Evolutionary conservation across 176 grass and related monocot genomes (phyloP).

Genomic region (Oryza glaberrima): DNA sequence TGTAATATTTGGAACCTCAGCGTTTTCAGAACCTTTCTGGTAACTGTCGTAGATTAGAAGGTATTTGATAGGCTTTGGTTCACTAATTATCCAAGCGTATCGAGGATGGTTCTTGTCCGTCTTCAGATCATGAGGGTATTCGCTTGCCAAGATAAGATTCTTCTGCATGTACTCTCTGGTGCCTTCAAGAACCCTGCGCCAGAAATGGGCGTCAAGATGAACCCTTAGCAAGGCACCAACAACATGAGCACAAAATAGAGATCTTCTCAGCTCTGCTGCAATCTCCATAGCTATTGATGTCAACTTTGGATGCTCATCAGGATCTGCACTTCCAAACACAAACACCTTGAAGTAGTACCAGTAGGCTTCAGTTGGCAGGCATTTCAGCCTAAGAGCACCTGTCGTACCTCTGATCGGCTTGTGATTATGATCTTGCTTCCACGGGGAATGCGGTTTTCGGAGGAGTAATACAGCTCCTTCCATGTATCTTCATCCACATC

Average conservation of each 20-base stretch:
- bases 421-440: constrained; percentile 37
- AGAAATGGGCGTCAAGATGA: neutral
- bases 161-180: too few relatives aligned
- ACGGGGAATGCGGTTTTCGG: neutral
- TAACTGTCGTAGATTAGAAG: too few relatives aligned
- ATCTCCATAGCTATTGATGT: constrained; percentile 27
- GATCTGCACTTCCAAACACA: constrained; percentile 40
- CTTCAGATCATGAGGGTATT: too few relatives aligned
- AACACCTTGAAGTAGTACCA: constrained; percentile 27
- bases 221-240: neutral
- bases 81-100: too few relatives aligned
- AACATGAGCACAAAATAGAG: neutral
- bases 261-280: neutral
- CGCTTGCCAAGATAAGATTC: too few relatives aligned
- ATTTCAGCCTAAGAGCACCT: neutral
- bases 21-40: too few relatives aligned
- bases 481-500: neutral
- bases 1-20: too few relatives aligned
- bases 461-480: neutral
- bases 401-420: neutral
- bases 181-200: neutral
- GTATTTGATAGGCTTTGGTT: too few relatives aligned
- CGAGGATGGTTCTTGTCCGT: too few relatives aligned
- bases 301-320: neutral
- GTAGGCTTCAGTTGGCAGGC: constrained; percentile 9